phyloP scores from a whole-genome alignment of 164 flowering plant species.

The Warburgia ugandensis region DNA sequence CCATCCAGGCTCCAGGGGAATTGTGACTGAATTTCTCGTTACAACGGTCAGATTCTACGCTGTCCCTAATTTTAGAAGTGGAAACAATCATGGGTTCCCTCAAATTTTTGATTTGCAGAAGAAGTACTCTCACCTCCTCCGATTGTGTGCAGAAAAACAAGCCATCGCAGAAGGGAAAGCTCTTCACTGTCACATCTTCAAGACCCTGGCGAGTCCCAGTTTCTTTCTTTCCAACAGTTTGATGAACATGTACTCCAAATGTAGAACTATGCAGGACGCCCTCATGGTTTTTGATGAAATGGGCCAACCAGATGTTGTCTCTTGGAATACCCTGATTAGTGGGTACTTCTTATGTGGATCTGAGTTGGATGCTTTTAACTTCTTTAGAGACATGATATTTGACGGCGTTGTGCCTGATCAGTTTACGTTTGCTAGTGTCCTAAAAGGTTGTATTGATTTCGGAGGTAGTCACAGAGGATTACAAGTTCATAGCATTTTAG shows the following conservation, averaged over 20 bases:
- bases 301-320: conserved; percentile 8
- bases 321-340: conserved; percentile 14
- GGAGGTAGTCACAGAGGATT: too few relatives aligned
- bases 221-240: conserved; percentile 11
- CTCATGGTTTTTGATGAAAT: conserved; percentile 4
- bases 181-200: conserved; percentile 5
- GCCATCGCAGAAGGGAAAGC: conserved; percentile 5
- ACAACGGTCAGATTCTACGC: too few relatives aligned
- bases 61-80: too few relatives aligned
- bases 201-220: conserved; percentile 1
- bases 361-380: not conserved
- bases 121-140: conserved; percentile 5
- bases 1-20: too few relatives aligned
- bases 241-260: conserved; percentile 8
- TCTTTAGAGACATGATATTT: conserved; percentile 3
- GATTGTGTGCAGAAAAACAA: conserved; percentile 6
- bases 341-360: conserved; percentile 7
- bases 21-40: too few relatives aligned
- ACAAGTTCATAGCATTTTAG: conserved; percentile 6
- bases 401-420: conserved; percentile 5
- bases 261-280: conserved; percentile 1
- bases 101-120: too few relatives aligned
- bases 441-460: conserved; percentile 8
- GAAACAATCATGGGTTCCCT: too few relatives aligned
- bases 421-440: conserved; percentile 1